Evolutionary conservation across 768 basidiomycete genomes (phyloP).

Genomic region (Baorangia bicolor): DNA sequence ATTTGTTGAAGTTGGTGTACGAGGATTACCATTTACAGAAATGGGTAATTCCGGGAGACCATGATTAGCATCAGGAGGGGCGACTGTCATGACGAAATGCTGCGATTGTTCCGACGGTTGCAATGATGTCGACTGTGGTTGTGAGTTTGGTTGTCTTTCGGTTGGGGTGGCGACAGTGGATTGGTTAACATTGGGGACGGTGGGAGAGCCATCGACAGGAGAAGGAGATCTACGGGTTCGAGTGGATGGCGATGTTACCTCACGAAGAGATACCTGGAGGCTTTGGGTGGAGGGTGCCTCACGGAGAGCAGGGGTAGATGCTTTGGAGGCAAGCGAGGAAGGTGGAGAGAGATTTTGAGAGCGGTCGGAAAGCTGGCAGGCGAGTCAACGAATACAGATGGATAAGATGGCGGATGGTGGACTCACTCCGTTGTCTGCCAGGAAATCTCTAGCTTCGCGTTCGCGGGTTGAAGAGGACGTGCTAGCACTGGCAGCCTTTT

Average conservation of each 20-base stretch:
- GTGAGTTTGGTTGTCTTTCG: slow-evolving; percentile 12
- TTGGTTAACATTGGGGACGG: not conserved
- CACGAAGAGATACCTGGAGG: slow-evolving; percentile 12
- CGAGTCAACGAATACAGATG: not conserved
- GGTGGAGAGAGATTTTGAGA: slow-evolving; percentile 1
- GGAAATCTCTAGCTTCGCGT: slow-evolving; percentile 24
- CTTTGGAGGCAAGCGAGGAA: slow-evolving; percentile 22
- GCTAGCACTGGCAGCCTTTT: slow-evolving; percentile 38
- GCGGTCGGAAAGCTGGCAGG: slow-evolving; percentile 10
- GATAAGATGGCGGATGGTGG: not conserved
- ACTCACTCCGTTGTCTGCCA: slow-evolving; percentile 46
- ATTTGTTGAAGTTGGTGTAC: not conserved
- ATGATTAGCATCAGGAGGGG: slow-evolving; percentile 34
- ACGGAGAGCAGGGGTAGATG: slow-evolving; percentile 22
- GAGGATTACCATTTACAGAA: slow-evolving; percentile 2
- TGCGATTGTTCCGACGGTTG: slow-evolving; percentile 32
- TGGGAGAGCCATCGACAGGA: slow-evolving; percentile 9
- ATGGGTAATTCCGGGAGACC: slow-evolving; percentile 2
- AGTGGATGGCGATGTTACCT: not conserved
- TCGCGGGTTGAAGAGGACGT: slow-evolving; percentile 27
- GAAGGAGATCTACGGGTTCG: slow-evolving; percentile 14
- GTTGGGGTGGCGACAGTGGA: slow-evolving; percentile 20
- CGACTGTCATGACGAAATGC: slow-evolving; percentile 43
- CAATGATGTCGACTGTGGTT: slow-evolving; percentile 10
- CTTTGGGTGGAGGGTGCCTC: slow-evolving; percentile 27